Evolutionary conservation across 495 filamentous ascomycete species (phyloP), one percentile per base, ranked within the genome.

Genomic region (Rhypophila decipiens): DNA sequence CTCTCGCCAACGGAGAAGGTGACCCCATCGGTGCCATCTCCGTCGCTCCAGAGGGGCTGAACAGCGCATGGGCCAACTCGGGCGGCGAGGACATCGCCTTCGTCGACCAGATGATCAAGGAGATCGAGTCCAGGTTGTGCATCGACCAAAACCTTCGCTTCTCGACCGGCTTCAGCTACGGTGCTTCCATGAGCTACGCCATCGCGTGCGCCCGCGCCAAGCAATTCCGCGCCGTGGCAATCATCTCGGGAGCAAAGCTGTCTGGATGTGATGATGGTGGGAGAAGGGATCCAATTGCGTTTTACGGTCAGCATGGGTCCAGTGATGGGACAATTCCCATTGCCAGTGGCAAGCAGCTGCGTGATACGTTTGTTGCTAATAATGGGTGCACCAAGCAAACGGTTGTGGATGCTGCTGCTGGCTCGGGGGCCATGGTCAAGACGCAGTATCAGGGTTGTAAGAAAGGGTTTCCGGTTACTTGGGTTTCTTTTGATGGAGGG

Each of bases 141-240:
- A 48, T 73, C 13, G 57, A 75, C 51, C 43, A 65, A 46, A 57
- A 50, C 24, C 57, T 61, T 37, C 51, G 65, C 42, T 75, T 69
- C 57, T 56, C 64, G 0, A 62, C 58, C 5, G 71, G 71, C 21
- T 75, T 68, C 51, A 67, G 63, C 41, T 74, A 70, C 52, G 71
- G 71, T 12, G 71, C 52, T 18, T 57, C 56, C 24, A 73, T 73
- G 70, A 66, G 60, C 10, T 71, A 65, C 23, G 52, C 58, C 7
- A 41, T 74, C 27, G 70, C 70, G 8, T 74, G 70, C 40, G 51
- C 66, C 7, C 58, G 59, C 1, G 55, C 63, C 1, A 63, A 67
- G 31, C 59, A 60, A 24, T 69, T 71, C 41, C 57, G 59, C 10
- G 70, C 60, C 9, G 67, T 74, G 2, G 62, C 63, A 21, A 60